These are phyloP conservation scores for Thelonectria discophora DNA, from an alignment of 2,329 filamentous ascomycete species.

Conservation along the genomic window DNA sequence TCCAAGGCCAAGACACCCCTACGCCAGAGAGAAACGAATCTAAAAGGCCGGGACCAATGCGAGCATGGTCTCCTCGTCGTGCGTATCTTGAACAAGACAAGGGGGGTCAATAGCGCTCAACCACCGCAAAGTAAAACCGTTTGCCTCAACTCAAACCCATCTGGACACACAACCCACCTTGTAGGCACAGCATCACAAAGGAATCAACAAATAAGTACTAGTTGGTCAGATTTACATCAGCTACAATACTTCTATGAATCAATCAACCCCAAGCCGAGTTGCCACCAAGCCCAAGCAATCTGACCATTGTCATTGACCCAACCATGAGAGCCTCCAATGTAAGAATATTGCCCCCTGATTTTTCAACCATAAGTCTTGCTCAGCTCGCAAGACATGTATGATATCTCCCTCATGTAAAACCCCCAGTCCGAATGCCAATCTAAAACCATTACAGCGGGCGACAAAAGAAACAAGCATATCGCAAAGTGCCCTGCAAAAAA, in stretches of 20 bases:
- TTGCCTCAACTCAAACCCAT: too few species aligned
- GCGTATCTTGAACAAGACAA: too few species aligned
- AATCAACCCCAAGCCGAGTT: conserved; percentile 11
- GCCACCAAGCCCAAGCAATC: conserved; percentile 15
- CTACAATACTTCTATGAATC: conserved; percentile 20
- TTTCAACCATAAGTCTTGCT: conserved; percentile 8
- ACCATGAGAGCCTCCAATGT: conserved; percentile 17
- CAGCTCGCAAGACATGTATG: conserved; percentile 20
- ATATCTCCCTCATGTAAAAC: conserved; percentile 17
- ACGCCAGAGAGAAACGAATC: too few species aligned
- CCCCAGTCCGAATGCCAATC: conserved; percentile 34
- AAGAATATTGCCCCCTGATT: conserved; percentile 7
- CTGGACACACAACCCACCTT: too few species aligned
- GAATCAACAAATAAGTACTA: too few species aligned
- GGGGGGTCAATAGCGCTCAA: too few species aligned
- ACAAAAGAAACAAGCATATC: conserved; percentile 32
- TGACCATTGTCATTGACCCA: conserved; percentile 20
- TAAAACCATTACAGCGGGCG: conserved; percentile 43
- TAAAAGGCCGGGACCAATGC: too few species aligned
- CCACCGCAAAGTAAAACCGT: too few species aligned
- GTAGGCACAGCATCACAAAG: too few species aligned
- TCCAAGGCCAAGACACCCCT: too few species aligned
- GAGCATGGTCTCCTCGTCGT: too few species aligned
- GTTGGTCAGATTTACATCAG: conserved; percentile 12
- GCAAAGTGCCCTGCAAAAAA: conserved; percentile 21